Percentiles rank a stretch among this genome's conserved stretches.
phyloP scores from a whole-genome alignment of 2,329 filamentous ascomycete species.

The Decorospora gaudefroyi region DNA sequence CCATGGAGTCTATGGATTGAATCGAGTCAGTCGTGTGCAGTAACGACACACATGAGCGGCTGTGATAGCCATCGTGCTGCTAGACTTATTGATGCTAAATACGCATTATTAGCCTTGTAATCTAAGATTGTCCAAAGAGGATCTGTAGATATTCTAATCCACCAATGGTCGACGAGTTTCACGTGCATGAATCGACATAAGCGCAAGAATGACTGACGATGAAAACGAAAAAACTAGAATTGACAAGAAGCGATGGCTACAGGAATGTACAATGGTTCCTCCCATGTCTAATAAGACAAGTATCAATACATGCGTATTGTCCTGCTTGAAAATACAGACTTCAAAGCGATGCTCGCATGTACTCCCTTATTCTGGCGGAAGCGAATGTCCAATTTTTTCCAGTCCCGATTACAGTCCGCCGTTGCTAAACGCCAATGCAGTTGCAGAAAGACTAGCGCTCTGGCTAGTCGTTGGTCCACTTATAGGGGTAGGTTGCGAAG shows the following conservation, averaged over 20 bases:
- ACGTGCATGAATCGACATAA: too few relatives aligned
- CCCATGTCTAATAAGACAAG: neutral
- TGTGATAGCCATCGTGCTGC: too few relatives aligned
- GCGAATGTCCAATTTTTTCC: slow-evolving; percentile 24
- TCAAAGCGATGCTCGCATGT: slow-evolving; percentile 4
- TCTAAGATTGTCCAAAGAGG: too few relatives aligned
- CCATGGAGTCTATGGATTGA: too few relatives aligned
- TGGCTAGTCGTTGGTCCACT: slow-evolving; percentile 4
- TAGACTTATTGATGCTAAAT: too few relatives aligned
- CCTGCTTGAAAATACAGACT: slow-evolving; percentile 6
- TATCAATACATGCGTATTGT: slow-evolving; percentile 1
- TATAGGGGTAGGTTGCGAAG: slow-evolving; percentile 4
- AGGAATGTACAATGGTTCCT: slow-evolving; percentile 17
- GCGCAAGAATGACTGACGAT: too few relatives aligned
- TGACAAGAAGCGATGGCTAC: slow-evolving; percentile 25
- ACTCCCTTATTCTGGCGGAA: slow-evolving; percentile 7
- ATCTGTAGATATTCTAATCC: too few relatives aligned
- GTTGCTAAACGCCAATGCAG: slow-evolving; percentile 11
- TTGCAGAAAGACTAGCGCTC: slow-evolving; percentile 8
- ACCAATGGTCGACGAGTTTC: too few relatives aligned
- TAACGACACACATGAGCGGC: too few relatives aligned
- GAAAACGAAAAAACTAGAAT: slow-evolving; percentile 14
- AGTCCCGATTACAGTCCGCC: slow-evolving; percentile 25
- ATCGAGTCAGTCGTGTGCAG: too few relatives aligned
- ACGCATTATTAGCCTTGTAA: too few relatives aligned